These are phyloP conservation scores for Amylocarpus encephaloides DNA, from an alignment of 2,329 filamentous ascomycete species.

Conservation along the genomic window DNA sequence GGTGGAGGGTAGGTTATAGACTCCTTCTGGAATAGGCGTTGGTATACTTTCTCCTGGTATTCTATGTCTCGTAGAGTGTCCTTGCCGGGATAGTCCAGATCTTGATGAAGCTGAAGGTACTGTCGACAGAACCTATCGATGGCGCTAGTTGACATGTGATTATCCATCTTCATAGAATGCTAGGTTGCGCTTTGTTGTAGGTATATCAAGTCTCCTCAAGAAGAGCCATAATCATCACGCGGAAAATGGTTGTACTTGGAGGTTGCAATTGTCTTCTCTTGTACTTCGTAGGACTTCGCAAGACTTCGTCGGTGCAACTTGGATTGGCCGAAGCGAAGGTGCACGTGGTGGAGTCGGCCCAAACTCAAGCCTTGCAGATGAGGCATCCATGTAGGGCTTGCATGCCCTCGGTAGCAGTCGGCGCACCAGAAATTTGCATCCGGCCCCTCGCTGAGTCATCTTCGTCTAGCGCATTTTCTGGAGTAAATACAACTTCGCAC, in stretches of 20 bases:
- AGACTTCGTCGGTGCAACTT: too few species aligned
- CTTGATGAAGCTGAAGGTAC: slow-evolving; percentile 68
- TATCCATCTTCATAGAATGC: slow-evolving; percentile 23
- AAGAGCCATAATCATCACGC: too few species aligned
- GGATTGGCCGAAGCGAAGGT: too few species aligned
- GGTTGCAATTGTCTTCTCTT: too few species aligned
- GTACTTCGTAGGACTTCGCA: too few species aligned
- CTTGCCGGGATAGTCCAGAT: slow-evolving; percentile 57
- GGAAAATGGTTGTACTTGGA: too few species aligned
- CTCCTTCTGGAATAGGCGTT: slow-evolving; percentile 57
- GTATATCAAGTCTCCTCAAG: too few species aligned
- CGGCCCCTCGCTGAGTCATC: slow-evolving; percentile 17
- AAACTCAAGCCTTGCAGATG: not conserved
- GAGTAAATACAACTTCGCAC: slow-evolving; percentile 20
- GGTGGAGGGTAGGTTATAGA: slow-evolving; percentile 54
- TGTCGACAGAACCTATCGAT: slow-evolving; percentile 60
- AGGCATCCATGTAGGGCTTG: slow-evolving; percentile 20
- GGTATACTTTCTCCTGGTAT: slow-evolving; percentile 62
- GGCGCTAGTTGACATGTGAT: slow-evolving; percentile 21
- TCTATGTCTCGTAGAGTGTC: slow-evolving; percentile 50
- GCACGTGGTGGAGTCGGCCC: not conserved
- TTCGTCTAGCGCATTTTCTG: slow-evolving; percentile 20
- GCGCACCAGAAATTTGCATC: slow-evolving; percentile 9
- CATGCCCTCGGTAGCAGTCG: slow-evolving; percentile 5
- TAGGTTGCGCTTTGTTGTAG: too few species aligned